Evolutionary conservation across 345 rosid genomes (phyloP), one percentile per base, ranked within the genome.

Genomic region (Syzygium grande): DNA sequence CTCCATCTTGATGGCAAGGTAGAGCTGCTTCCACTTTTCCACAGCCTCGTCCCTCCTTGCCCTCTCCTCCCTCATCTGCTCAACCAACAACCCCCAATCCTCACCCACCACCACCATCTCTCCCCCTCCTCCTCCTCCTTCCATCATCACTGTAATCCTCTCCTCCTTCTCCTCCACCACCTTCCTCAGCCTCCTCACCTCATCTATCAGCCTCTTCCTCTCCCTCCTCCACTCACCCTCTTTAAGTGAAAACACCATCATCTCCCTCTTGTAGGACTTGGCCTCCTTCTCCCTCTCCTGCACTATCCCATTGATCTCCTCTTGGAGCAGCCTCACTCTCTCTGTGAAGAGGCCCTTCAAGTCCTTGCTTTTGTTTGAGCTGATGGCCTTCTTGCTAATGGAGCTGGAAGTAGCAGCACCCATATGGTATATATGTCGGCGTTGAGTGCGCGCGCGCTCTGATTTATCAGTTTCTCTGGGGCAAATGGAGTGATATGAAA

Each of bases 11-110:
- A 96, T 95, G 89, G 98, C 93, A 61, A 94, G 96, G 77, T 96
- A 96, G 52, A 96, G 95, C 30, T 90, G 94, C 91, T 96, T 96
- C 99, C 99, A 96, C 84, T 92, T 94, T 89, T 94, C 96, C 65
- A 92, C 96, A 29, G 97, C 95, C 78, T 94, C 96, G 87, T 96
- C 98, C 55, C 96, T 86, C 87, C 92, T 85, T 2, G 93, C 92
- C 86, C 96, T 95, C 90, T 96, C 99, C 91, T 93, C 89, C 88
- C 90, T 90, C 95, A 93, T 94, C 86, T 91, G 94, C 91, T 92
- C 97, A 86, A 94, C 88, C 84, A 89, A 53, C 61, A 89, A 13
- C 41, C 38, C 21, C 87, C 84, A 49, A 88, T 85, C 29, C 90
- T 58, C 84, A 89, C 92, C 83, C 90, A 79, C 86, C 86, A 89